Base-by-base conservation (phyloP, 2,329 filamentous ascomycete genomes). In the Nectriaceae sp. region DNA sequence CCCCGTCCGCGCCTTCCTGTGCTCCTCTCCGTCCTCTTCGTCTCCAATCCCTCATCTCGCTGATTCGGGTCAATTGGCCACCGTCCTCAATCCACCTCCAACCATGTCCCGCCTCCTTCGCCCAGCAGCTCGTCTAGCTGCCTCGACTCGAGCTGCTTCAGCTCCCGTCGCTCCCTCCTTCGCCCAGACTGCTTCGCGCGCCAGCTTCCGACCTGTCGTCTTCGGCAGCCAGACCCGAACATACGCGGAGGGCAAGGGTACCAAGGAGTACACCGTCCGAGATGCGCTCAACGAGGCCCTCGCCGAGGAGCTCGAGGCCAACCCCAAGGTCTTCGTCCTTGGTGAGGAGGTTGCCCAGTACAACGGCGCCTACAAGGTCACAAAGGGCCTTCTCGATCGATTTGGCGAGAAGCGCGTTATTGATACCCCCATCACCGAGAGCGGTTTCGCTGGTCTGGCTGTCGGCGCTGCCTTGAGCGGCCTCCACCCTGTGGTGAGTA, bases 361-460 rank as follows among this genome's bases (percentile, higher is more conserved):
- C 81, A 99, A 99, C 74, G 94, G 94, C 80, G 93, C 93, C 69
- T 99, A 99, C 85, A 99, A 99, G 79, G 93, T 99, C 70, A 99
- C 94, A 67, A 97, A 96, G 81, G 94, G 94, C 62, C 84, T 99
- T 56, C 75, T 97, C 66, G 94, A 99, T 77, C 89, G 93, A 65
- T 99, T 99, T 72, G 94, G 94, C 64, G 92, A 96, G 55, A 95
- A 93, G 83, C 84, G 94, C 71, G 89, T 99, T 63, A 99, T 99
- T 68, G 94, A 99, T 75, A 96, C 89, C 58, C 94, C 94, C 68
- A 99, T 99, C 76, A 99, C 94, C 53, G 94, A 99, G 77, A 92
- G 88, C 65, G 94, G 94, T 64, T 99, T 99, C 79, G 81, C 79
- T 68, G 94, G 94, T 81, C 82, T 99, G 55, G 93, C 93, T 45